Evolutionary conservation across 352 stramenopile species (phyloP), one percentile per base, ranked within the genome.

Genomic region (Phytophthora brassicae): DNA sequence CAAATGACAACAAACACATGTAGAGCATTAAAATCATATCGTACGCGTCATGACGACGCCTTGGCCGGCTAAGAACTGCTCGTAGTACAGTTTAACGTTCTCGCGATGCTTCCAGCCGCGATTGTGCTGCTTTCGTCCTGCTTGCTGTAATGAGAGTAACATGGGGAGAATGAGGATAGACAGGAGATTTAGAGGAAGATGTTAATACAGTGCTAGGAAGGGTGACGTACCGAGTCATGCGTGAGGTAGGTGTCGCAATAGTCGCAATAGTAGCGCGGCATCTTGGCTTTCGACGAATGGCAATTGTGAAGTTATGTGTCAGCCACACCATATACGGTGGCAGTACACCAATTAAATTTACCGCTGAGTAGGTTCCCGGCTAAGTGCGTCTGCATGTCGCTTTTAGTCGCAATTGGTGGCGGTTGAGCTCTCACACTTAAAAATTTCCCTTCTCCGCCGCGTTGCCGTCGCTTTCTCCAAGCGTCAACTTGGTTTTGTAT

Each of bases 181-280:
- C 2, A 57, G 13, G 12, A 19, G 9, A 7, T 17, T 61, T 56
- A 54, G 31, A 58, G 46, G 26, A 8, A 4, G 4, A 31, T 31
- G 26, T 31, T 8, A 8, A 8, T 31, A 8, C 26, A 31, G 26
- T n/a, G n/a, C n/a, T n/a, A 31, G 8, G 26, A 31, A 31, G 4
- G 4, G 26, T 31, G 26, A 66, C 70, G 59, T 64, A 96, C 89
- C 66, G 91, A 97, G 75, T 97, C 91, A 68, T 98, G 92, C 62
- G 92, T 97, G 57, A 98, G 84, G 70, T 98, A 98, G 49, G 91
- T 97, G 67, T 97, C 90, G 71, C 92, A 97, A 74, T 97, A 97
- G 74, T 97, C 91, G 74, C 91, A 97, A 75, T 97, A 97, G 77
- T 97, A 97, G 62, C 91, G 88, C 68, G 89, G 90, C 89, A 97